These are phyloP conservation scores for Cucumis melo DNA, from an alignment of 306 rosid genomes.

Conservation along the genomic window DNA sequence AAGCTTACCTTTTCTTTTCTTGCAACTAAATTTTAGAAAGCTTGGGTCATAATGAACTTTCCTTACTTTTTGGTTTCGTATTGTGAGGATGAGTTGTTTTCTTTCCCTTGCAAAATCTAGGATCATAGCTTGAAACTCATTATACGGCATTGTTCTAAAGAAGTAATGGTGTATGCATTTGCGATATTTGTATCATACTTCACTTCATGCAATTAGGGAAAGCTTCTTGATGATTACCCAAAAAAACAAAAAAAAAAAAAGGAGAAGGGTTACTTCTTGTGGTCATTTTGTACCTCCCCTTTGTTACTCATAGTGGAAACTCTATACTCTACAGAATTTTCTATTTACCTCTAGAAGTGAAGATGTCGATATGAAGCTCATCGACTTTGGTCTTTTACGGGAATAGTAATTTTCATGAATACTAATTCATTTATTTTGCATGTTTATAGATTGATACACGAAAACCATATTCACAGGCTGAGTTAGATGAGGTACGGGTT, in stretches of 20 bases:
- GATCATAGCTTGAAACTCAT: neutral
- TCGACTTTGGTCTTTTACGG: slow-evolving; percentile 96
- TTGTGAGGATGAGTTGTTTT: neutral
- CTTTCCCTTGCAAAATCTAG: neutral
- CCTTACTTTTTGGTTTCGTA: neutral
- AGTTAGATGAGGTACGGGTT: too few relatives aligned
- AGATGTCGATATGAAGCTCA: slow-evolving; percentile 93
- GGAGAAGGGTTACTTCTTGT: neutral
- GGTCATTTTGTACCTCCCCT: neutral
- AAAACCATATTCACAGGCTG: too few relatives aligned
- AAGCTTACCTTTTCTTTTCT: neutral
- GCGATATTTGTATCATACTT: neutral
- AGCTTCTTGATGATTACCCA: neutral
- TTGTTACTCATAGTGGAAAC: neutral
- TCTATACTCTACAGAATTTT: slow-evolving; percentile 53
- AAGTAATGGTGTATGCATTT: neutral
- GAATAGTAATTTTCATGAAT: too few relatives aligned
- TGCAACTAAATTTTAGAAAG: neutral
- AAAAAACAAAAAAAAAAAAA: neutral
- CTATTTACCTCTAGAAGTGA: slow-evolving; percentile 84
- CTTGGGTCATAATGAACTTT: neutral
- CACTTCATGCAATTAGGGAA: neutral
- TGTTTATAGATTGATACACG: too few relatives aligned
- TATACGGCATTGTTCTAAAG: neutral
- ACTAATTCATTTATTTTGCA: too few relatives aligned